Evolutionary conservation across 2,329 filamentous ascomycete species (phyloP).

Genomic region (Camillea tinctor): DNA sequence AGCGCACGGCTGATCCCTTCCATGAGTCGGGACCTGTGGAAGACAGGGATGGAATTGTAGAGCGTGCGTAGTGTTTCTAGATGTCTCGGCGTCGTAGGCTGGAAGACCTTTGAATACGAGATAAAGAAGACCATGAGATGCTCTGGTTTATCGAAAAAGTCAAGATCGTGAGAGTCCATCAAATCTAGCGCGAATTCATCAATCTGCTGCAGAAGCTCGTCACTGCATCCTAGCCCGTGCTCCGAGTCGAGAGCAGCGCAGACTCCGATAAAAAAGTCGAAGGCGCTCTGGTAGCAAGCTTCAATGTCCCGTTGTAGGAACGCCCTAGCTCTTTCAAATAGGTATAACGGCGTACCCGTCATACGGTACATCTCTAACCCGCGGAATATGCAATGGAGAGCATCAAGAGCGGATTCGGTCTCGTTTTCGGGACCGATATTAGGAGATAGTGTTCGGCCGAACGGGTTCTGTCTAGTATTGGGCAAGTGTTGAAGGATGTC

Average conservation of each 20-base stretch:
- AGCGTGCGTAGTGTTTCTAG: constrained; percentile 9
- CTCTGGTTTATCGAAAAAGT: constrained; percentile 3
- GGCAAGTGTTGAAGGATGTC: constrained; percentile 17
- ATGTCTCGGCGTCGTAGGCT: constrained; percentile 8
- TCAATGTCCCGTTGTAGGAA: constrained; percentile 5
- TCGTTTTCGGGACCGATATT: constrained; percentile 5
- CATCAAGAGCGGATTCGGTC: constrained; percentile 2
- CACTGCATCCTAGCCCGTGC: constrained; percentile 16
- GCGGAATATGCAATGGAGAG: constrained; percentile 11
- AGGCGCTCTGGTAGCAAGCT: constrained; percentile 1
- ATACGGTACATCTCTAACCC: constrained; percentile 9
- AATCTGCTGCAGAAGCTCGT: constrained; percentile 15
- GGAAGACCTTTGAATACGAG: constrained; percentile 16
- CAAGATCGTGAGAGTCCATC: constrained; percentile 8
- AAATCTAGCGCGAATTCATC: constrained; percentile 16
- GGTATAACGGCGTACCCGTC: constrained; percentile 5
- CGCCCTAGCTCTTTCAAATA: constrained; percentile 15
- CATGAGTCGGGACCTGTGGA: not conserved
- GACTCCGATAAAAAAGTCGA: constrained; percentile 9
- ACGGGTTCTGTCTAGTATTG: constrained; percentile 7
- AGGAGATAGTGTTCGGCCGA: constrained; percentile 8
- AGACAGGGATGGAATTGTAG: constrained; percentile 5
- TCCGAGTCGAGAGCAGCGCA: constrained; percentile 16
- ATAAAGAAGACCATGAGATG: constrained; percentile 8
- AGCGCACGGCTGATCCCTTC: not conserved